Evolutionary conservation across 257 asterid species (phyloP).

Genomic region (Anisodus acutangulus): DNA sequence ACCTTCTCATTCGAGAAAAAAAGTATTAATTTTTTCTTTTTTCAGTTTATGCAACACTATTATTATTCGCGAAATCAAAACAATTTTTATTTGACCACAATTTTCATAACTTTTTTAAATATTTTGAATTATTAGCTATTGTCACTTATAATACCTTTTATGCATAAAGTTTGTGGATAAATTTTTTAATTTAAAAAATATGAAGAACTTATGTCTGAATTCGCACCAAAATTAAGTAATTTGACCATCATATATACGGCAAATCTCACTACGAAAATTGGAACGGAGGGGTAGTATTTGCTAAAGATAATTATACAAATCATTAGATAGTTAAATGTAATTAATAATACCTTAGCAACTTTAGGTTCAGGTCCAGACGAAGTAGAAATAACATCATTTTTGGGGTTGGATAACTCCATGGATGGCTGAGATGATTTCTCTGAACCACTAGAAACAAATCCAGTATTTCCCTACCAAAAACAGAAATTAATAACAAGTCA

Average conservation of each 20-base stretch:
- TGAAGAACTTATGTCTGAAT: background rate
- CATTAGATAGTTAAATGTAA: background rate
- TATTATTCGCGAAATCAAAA: background rate
- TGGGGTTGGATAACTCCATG: conserved; percentile 68
- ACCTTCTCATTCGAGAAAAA: background rate
- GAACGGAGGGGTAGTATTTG: background rate
- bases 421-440: conserved; percentile 86
- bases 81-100: background rate
- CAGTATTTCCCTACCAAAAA: conserved; percentile 63
- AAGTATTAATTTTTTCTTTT: background rate
- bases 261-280: background rate
- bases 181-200: too few species aligned
- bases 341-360: conserved; percentile 65
- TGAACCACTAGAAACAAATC: conserved; percentile 60
- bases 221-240: background rate
- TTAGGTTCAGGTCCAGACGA: conserved; percentile 62
- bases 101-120: background rate
- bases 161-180: too few species aligned
- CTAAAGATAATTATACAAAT: background rate
- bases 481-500: conserved; percentile 37
- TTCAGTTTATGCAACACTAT: background rate
- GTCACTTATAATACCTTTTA: background rate
- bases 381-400: conserved; percentile 41
- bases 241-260: background rate
- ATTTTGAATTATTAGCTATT: background rate